phyloP scores from a whole-genome alignment of 768 basidiomycete species.

The Trametes cingulata region DNA sequence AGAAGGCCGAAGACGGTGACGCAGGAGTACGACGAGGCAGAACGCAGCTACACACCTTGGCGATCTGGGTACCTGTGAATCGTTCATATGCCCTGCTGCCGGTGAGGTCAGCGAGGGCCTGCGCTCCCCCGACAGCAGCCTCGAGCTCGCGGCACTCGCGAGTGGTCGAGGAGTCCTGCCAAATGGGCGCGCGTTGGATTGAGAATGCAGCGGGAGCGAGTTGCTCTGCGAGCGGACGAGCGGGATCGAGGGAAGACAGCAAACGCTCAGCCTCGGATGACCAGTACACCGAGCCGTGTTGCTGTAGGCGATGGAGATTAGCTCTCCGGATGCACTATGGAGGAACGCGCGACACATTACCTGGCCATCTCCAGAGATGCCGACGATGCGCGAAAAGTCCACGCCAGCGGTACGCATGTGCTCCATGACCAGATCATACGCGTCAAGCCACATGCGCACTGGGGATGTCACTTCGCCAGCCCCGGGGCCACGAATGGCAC shows the following conservation, averaged over 20 bases:
- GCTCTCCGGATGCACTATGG: neutral
- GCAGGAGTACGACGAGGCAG: neutral
- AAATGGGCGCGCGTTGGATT: slow-evolving; percentile 70
- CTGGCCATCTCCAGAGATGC: slow-evolving; percentile 79
- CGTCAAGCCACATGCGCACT: slow-evolving; percentile 83
- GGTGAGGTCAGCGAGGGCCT: slow-evolving; percentile 70
- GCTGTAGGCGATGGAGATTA: slow-evolving; percentile 40
- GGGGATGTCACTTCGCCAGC: slow-evolving; percentile 79
- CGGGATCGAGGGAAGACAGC: slow-evolving; percentile 55
- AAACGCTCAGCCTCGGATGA: slow-evolving; percentile 51
- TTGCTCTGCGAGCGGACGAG: slow-evolving; percentile 55
- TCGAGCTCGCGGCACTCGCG: slow-evolving; percentile 72
- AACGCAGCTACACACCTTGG: slow-evolving; percentile 49
- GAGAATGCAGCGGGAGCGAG: slow-evolving; percentile 69
- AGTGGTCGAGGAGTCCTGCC: slow-evolving; percentile 90
- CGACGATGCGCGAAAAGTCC: slow-evolving; percentile 56
- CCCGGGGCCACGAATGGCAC: slow-evolving; percentile 62
- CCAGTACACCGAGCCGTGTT: slow-evolving; percentile 91
- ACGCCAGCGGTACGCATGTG: slow-evolving; percentile 60
- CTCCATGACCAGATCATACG: slow-evolving; percentile 74
- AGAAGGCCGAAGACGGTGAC: no score
- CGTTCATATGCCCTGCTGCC: slow-evolving; percentile 86
- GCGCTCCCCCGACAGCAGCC: slow-evolving; percentile 64
- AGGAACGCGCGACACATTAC: slow-evolving; percentile 36
- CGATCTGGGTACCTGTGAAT: slow-evolving; percentile 86